Conservation (phyloP, 2,329 filamentous ascomycete genomes). For the Aspergillus tanneri region DNA sequence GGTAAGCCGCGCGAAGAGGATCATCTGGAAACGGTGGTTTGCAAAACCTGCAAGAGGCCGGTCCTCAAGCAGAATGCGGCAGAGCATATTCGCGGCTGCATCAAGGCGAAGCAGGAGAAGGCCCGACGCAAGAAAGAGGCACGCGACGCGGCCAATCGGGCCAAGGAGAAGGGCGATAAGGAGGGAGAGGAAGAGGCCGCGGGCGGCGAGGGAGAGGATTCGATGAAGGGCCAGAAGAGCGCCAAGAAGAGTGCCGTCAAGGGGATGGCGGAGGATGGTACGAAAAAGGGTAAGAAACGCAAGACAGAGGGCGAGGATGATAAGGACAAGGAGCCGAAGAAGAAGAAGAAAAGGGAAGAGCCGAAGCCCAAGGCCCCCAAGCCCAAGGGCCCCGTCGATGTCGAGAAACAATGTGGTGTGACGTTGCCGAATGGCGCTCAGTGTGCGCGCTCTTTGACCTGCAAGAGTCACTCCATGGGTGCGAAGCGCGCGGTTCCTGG, state of each 20-base stretch:
- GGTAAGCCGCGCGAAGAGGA: constrained; percentile 83
- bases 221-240: constrained; percentile 60
- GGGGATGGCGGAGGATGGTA: constrained; percentile 55
- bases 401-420: constrained; percentile 91
- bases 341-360: constrained; percentile 95
- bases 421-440: constrained; percentile 78
- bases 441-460: constrained; percentile 84
- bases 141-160: constrained; percentile 66
- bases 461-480: constrained; percentile 94
- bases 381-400: constrained; percentile 88
- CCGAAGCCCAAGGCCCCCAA: constrained; percentile 80
- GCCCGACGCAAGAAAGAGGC: constrained; percentile 74
- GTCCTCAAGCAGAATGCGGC: constrained; percentile 73
- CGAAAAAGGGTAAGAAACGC: constrained; percentile 70
- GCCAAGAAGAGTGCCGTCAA: constrained; percentile 59
- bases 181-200: constrained; percentile 39
- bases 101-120: constrained; percentile 81
- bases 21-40: constrained; percentile 73
- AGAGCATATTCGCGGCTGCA: constrained; percentile 77
- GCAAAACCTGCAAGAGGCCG: constrained; percentile 93
- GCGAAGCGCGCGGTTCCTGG: constrained; percentile 86
- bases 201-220: constrained; percentile 43
- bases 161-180: constrained; percentile 50
- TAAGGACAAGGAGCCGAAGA: constrained; percentile 77
- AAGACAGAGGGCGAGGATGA: constrained; percentile 68